Conservation (phyloP, 1,139 yeast species). For the Pichia kudriavzevii region DNA sequence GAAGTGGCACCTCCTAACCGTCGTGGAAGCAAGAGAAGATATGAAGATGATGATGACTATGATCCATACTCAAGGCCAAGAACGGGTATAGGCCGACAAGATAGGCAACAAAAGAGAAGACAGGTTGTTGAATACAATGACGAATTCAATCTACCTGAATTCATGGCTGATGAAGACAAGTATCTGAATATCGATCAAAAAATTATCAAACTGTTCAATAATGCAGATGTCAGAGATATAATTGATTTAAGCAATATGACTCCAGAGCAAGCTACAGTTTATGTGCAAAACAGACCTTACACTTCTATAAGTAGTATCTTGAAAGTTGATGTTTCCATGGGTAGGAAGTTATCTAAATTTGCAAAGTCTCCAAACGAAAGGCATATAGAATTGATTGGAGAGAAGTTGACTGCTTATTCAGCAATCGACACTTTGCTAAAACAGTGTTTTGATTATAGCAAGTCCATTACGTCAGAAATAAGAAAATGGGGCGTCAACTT, state of each 20-base stretch:
- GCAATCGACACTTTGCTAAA: slow-evolving; percentile 89
- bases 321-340: slow-evolving; percentile 40
- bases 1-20: slow-evolving; percentile 4
- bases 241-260: slow-evolving; percentile 72
- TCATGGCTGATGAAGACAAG: slow-evolving; percentile 36
- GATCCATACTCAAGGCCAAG: slow-evolving; percentile 1
- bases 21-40: slow-evolving; percentile 1
- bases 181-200: slow-evolving; percentile 51
- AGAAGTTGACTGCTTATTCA: slow-evolving; percentile 75
- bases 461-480: slow-evolving; percentile 63
- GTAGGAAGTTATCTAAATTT: slow-evolving; percentile 16
- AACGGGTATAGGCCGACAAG: too few relatives aligned
- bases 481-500: slow-evolving; percentile 78
- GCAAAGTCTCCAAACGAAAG: slow-evolving; percentile 33
- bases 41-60: slow-evolving; percentile 12
- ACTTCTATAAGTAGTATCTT: slow-evolving; percentile 45
- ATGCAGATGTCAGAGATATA: slow-evolving; percentile 66
- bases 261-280: slow-evolving; percentile 55
- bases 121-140: slow-evolving; percentile 21
- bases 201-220: slow-evolving; percentile 69
- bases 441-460: slow-evolving; percentile 75
- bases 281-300: slow-evolving; percentile 66
- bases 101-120: slow-evolving; percentile 16
- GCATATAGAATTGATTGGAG: slow-evolving; percentile 62
- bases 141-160: slow-evolving; percentile 34